A percentile compares a stretch with the other conserved stretches of the same genome.
Conservation (phyloP, 1,139 yeast genomes). For the Blastobotrys malaysiensis region DNA sequence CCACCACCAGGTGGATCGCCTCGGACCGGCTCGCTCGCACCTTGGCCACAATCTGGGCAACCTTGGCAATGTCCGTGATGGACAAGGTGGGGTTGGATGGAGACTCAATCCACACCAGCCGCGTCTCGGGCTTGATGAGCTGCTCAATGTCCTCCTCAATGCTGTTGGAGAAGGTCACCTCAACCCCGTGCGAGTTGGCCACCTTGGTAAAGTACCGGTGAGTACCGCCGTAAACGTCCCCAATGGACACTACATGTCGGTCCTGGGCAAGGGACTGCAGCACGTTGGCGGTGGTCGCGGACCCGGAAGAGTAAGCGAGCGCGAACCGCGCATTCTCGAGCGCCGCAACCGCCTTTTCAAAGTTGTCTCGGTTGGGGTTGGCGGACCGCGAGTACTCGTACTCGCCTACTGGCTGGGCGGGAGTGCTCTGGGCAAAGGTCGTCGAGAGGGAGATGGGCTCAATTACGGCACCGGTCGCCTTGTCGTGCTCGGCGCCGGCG, state of each 20-base stretch:
- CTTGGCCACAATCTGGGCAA: constrained; percentile 46
- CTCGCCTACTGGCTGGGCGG: constrained; percentile 70
- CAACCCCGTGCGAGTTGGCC: constrained; percentile 74
- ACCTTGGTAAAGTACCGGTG: constrained; percentile 88
- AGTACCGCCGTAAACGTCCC: constrained; percentile 92
- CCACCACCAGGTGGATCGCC: constrained; percentile 65
- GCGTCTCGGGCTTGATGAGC: constrained; percentile 55
- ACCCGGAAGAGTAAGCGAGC: constrained; percentile 77
- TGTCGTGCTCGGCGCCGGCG: constrained; percentile 72
- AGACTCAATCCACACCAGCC: constrained; percentile 82
- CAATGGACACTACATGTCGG: constrained; percentile 72
- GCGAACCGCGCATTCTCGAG: constrained; percentile 75
- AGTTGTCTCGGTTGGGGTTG: constrained; percentile 82
- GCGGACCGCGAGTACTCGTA: constrained; percentile 86
- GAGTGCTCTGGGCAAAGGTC: constrained; percentile 76
- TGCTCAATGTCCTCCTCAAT: constrained; percentile 54
- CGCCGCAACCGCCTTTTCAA: constrained; percentile 76
- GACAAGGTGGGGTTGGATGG: constrained; percentile 85
- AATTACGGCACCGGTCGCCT: constrained; percentile 79
- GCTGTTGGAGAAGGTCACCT: constrained; percentile 61
- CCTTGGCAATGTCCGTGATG: constrained; percentile 63
- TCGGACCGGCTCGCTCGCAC: constrained; percentile 43
- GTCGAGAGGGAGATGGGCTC: constrained; percentile 81
- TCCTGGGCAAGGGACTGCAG: constrained; percentile 69
- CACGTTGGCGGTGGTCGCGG: constrained; percentile 78